phyloP scores from a whole-genome alignment of 768 basidiomycete species.

The Coprinopsis cinerea region DNA sequence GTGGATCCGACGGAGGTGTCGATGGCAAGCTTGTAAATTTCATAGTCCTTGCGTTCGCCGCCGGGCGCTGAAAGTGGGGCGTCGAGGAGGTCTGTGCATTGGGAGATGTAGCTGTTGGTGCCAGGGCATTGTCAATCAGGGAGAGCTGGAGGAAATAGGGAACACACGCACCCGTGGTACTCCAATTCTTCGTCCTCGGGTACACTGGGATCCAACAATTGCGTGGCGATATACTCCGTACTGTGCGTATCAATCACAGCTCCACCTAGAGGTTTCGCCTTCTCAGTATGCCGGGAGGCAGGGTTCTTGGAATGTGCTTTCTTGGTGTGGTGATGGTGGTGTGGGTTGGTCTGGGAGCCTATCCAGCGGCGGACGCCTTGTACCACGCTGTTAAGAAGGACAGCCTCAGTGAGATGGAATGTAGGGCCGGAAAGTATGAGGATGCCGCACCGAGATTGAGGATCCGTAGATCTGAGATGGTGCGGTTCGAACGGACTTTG shows the following conservation, averaged over 20 bases:
- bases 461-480: slow-evolving; percentile 31
- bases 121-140: not conserved
- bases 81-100: slow-evolving; percentile 60
- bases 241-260: slow-evolving; percentile 38
- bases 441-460: slow-evolving; percentile 27
- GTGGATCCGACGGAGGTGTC: slow-evolving; percentile 40
- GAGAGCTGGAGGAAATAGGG: slow-evolving; percentile 1
- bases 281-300: slow-evolving; percentile 28
- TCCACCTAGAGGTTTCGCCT: slow-evolving; percentile 22
- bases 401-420: not conserved
- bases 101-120: slow-evolving; percentile 59
- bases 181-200: slow-evolving; percentile 60
- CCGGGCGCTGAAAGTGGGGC: slow-evolving; percentile 36
- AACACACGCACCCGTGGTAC: slow-evolving; percentile 70
- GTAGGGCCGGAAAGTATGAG: not conserved
- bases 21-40: slow-evolving; percentile 49
- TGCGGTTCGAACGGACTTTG: slow-evolving; percentile 74
- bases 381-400: slow-evolving; percentile 46
- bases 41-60: slow-evolving; percentile 53
- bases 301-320: slow-evolving; percentile 32
- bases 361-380: slow-evolving; percentile 80
- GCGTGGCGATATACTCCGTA: slow-evolving; percentile 52
- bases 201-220: slow-evolving; percentile 58
- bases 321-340: slow-evolving; percentile 36
- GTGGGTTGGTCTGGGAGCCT: slow-evolving; percentile 45